phyloP scores from a whole-genome alignment of 2,329 filamentous ascomycete species.

The Dothiorella sarmentorum region DNA sequence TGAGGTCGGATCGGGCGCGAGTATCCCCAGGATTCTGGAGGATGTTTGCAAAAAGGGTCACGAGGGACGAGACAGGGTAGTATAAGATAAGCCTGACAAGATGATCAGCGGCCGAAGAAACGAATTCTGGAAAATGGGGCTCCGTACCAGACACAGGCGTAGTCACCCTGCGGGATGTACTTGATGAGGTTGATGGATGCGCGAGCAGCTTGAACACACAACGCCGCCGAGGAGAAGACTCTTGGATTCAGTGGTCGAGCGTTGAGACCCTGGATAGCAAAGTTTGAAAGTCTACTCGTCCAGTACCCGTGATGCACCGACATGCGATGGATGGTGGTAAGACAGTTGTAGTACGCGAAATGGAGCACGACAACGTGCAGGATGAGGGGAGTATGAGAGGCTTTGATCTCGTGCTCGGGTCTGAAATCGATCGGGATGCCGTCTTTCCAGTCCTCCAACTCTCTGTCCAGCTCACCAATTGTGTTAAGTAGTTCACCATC shows the following conservation, averaged over 20 bases:
- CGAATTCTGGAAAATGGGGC: neutral
- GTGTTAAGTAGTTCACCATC: conserved; percentile 92
- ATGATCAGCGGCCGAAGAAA: conserved; percentile 29
- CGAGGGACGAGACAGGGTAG: conserved; percentile 90
- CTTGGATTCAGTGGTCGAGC: conserved; percentile 85
- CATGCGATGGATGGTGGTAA: conserved; percentile 98
- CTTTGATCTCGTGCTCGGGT: conserved; percentile 95
- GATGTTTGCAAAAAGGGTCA: conserved; percentile 94
- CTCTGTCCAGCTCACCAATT: conserved; percentile 84
- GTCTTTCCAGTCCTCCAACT: conserved; percentile 93
- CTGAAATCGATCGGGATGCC: conserved; percentile 91
- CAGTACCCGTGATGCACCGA: conserved; percentile 97
- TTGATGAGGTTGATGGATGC: conserved; percentile 92
- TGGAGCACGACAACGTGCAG: conserved; percentile 92
- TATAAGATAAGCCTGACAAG: conserved; percentile 75
- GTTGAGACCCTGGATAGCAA: conserved; percentile 90
- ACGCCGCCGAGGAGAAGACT: conserved; percentile 87
- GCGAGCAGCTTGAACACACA: conserved; percentile 88
- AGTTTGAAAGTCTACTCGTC: conserved; percentile 92
- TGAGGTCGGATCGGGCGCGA: conserved; percentile 81
- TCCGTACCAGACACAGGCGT: conserved; percentile 86
- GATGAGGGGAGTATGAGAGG: conserved; percentile 87
- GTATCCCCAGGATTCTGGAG: conserved; percentile 91
- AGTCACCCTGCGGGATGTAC: conserved; percentile 93
- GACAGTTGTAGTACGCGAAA: conserved; percentile 95